phyloP scores from a whole-genome alignment of 495 filamentous ascomycete species.

The Durotheca rogersii region DNA sequence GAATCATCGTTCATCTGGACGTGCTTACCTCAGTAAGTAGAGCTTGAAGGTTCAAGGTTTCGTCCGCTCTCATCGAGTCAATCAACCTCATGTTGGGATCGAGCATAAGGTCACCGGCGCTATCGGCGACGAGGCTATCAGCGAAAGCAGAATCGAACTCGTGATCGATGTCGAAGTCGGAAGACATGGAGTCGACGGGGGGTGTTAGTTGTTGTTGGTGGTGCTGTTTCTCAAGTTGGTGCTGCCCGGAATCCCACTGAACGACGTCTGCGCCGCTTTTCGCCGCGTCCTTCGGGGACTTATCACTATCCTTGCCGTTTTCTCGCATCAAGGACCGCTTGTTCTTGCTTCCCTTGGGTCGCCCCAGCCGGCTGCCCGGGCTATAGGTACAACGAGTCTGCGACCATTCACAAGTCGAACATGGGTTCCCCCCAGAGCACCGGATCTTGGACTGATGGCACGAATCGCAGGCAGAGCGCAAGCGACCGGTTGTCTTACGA shows the following conservation, averaged over 20 bases:
- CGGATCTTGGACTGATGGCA: conserved; percentile 4
- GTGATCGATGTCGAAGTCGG: not conserved
- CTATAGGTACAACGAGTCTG: not conserved
- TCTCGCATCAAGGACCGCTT: not conserved
- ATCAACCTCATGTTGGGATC: not conserved
- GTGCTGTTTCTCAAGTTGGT: too few species aligned
- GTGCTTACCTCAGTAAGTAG: not conserved
- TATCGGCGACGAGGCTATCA: not conserved
- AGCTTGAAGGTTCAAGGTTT: too few species aligned
- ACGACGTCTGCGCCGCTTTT: too few species aligned
- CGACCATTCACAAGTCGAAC: conserved; percentile 1
- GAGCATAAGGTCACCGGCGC: not conserved
- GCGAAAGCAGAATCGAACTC: not conserved
- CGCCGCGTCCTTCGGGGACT: not conserved
- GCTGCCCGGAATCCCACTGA: too few species aligned
- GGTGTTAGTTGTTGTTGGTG: too few species aligned
- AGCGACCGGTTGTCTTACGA: not conserved
- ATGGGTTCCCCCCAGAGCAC: not conserved
- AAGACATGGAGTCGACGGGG: not conserved
- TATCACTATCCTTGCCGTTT: not conserved
- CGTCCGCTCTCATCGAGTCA: too few species aligned
- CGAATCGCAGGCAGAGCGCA: not conserved
- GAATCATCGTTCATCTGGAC: too few species aligned
- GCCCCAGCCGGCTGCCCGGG: conserved; percentile 1
- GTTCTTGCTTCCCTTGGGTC: conserved; percentile 4